These are phyloP conservation scores for Aspergillus puulaauensis DNA, from an alignment of 2,329 filamentous ascomycete species.

Conservation along the genomic window DNA sequence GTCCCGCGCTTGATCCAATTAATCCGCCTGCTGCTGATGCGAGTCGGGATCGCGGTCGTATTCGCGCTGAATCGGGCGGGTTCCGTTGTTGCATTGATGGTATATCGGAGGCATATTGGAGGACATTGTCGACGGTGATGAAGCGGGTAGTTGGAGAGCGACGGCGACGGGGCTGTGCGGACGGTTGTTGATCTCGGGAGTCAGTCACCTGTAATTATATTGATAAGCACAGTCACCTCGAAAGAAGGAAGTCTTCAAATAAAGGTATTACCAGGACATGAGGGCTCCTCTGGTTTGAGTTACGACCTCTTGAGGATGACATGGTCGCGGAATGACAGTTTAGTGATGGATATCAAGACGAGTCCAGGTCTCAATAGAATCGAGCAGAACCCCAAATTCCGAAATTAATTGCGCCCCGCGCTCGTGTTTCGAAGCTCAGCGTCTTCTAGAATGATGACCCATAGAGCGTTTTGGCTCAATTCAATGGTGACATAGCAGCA, in stretches of 20 bases:
- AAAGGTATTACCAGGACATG: conserved; percentile 41
- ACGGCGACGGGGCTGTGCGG: conserved; percentile 27
- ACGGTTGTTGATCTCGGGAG: conserved; percentile 41
- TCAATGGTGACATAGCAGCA: neutral
- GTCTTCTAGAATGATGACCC: neutral
- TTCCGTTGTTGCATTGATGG: conserved; percentile 87
- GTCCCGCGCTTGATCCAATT: conserved; percentile 40
- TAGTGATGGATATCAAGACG: neutral
- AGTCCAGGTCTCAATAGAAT: neutral
- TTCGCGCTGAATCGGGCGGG: conserved; percentile 48
- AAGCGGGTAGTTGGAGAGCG: conserved; percentile 61
- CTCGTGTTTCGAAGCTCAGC: neutral
- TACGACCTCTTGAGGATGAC: conserved; percentile 30
- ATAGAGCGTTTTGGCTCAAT: neutral
- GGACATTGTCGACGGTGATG: conserved; percentile 88
- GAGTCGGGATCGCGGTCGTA: conserved; percentile 33
- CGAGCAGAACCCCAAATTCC: neutral
- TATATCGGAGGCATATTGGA: conserved; percentile 91
- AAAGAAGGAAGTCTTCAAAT: neutral
- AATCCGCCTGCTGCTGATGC: conserved; percentile 31
- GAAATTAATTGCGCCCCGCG: neutral
- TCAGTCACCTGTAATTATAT: conserved; percentile 40
- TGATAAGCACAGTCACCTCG: neutral
- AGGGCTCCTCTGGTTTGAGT: conserved; percentile 42
- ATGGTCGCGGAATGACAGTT: conserved; percentile 11